Conservation (phyloP, 2,329 filamentous ascomycete genomes). For the Stachybotrys chartarum region DNA sequence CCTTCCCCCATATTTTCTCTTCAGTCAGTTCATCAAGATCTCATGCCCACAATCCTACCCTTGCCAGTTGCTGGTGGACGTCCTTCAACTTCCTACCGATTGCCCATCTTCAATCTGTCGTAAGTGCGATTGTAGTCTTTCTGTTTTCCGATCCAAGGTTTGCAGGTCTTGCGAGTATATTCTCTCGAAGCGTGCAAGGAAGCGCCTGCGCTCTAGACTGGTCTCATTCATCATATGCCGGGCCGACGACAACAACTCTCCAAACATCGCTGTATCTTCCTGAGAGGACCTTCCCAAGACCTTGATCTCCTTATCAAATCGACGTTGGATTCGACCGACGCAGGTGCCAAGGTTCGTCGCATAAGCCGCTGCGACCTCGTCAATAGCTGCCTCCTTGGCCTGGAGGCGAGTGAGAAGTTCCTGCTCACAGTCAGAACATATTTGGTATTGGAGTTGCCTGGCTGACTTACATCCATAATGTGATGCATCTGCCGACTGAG, state of each 20-base stretch:
- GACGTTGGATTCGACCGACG: conserved; percentile 13
- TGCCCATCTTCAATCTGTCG: background rate
- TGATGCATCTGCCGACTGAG: conserved; percentile 8
- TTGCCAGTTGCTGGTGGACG: no score
- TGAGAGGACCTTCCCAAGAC: background rate
- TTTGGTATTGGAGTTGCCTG: background rate
- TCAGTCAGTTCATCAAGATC: no score
- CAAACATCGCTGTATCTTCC: background rate
- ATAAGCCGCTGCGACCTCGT: conserved; percentile 13
- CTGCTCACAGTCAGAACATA: conserved; percentile 6
- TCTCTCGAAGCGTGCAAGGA: background rate
- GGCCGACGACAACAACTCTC: background rate
- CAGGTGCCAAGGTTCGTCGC: conserved; percentile 10
- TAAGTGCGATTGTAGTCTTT: background rate
- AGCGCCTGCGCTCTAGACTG: background rate
- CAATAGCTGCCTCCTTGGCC: conserved; percentile 12
- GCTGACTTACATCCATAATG: background rate
- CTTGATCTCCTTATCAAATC: conserved; percentile 11
- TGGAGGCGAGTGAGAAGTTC: conserved; percentile 14
- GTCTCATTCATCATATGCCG: background rate
- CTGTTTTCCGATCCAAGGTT: background rate
- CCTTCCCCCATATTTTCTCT: no score
- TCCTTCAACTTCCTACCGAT: background rate
- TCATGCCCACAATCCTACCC: no score
- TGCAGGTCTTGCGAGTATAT: background rate